These are phyloP conservation scores for Fusarium torreyae DNA, from an alignment of 2,329 filamentous ascomycete species.

Conservation along the genomic window DNA sequence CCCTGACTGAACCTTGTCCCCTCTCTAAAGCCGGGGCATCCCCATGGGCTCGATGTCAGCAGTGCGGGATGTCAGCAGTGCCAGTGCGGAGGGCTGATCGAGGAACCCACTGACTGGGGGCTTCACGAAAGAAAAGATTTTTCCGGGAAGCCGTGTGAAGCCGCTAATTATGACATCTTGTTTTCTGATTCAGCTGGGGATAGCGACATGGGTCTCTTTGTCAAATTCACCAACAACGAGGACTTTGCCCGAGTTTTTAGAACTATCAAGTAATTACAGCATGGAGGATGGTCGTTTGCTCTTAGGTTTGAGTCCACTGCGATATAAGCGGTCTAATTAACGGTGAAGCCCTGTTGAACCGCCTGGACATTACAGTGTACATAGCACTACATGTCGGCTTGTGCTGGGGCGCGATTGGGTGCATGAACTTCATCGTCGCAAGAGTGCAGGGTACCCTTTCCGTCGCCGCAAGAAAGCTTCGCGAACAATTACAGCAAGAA, in stretches of 20 bases:
- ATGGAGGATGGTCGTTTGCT: too few relatives aligned
- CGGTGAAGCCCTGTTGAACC: too few relatives aligned
- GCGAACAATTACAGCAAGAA: background rate
- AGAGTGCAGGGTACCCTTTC: too few relatives aligned
- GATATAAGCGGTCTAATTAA: too few relatives aligned
- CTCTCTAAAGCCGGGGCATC: background rate
- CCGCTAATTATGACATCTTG: background rate
- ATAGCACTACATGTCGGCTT: too few relatives aligned
- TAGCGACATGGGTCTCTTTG: too few relatives aligned
- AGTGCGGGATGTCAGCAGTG: slow-evolving; percentile 1
- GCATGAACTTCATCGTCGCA: too few relatives aligned
- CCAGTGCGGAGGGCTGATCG: slow-evolving; percentile 2
- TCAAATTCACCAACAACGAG: background rate
- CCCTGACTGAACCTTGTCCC: background rate
- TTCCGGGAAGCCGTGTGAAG: background rate
- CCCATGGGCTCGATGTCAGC: slow-evolving; percentile 17
- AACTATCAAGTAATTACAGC: background rate
- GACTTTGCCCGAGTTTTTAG: background rate
- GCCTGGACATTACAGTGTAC: too few relatives aligned
- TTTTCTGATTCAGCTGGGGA: background rate
- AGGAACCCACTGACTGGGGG: slow-evolving; percentile 5
- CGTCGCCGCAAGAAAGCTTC: background rate
- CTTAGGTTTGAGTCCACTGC: too few relatives aligned
- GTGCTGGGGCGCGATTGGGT: too few relatives aligned
- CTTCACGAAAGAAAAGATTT: background rate